Conservation (phyloP, 1,139 yeast species). For the Wickerhamomyces sp. region DNA sequence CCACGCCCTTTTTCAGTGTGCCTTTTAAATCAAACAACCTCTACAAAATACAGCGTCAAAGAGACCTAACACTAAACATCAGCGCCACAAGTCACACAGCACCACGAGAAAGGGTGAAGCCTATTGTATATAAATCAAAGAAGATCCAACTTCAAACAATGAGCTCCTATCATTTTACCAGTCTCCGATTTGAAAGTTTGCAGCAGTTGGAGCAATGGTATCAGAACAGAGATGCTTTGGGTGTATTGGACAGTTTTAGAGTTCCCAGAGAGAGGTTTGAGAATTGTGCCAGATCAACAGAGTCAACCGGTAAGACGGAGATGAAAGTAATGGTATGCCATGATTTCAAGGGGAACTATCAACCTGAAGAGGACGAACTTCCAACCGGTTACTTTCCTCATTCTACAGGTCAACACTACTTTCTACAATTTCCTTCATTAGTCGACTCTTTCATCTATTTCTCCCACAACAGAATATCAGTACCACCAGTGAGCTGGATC, state of each 20-base stretch:
- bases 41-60: no score
- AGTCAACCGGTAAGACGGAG: neutral
- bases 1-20: no score
- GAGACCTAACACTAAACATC: no score
- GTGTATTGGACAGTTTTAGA: neutral
- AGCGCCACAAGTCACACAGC: no score
- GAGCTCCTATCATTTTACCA: no score
- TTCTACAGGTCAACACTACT: conserved; percentile 28
- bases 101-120: no score
- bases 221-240: neutral
- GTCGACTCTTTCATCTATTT: conserved; percentile 34
- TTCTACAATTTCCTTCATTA: conserved; percentile 32
- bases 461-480: conserved; percentile 30
- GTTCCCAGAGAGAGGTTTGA: conserved; percentile 9
- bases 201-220: neutral
- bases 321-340: conserved; percentile 29
- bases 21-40: no score
- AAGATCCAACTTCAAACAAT: no score
- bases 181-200: neutral
- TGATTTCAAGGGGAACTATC: conserved; percentile 34
- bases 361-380: conserved; percentile 26
- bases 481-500: conserved; percentile 36
- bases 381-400: conserved; percentile 35
- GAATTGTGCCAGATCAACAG: conserved; percentile 6
- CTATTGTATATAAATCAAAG: no score